These are phyloP conservation scores for Priceomyces carsonii DNA, from an alignment of 805 yeast species.

Conservation along the genomic window DNA sequence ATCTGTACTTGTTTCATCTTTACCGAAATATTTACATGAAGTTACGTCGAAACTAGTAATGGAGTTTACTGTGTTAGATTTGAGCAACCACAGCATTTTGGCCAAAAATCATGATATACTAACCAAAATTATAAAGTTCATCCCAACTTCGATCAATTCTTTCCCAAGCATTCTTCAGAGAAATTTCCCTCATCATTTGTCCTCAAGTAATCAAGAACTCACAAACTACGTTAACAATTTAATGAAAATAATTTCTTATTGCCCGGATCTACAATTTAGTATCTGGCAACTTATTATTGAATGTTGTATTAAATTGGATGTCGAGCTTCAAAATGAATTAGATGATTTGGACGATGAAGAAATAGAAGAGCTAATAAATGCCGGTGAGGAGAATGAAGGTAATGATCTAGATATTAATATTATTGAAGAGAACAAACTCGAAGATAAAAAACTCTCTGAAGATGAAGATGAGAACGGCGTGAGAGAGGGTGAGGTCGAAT, in stretches of 20 bases:
- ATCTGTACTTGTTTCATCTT: constrained; percentile 75
- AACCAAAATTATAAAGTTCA: constrained; percentile 61
- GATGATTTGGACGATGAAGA: constrained; percentile 77
- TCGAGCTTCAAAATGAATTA: constrained; percentile 83
- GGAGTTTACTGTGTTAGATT: constrained; percentile 47
- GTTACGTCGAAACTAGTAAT: constrained; percentile 68
- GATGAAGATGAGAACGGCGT: constrained; percentile 25
- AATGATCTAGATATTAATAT: constrained; percentile 35
- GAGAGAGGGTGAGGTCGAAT: constrained; percentile 44
- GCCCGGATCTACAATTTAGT: constrained; percentile 70
- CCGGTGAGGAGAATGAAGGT: constrained; percentile 49
- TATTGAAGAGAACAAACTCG: constrained; percentile 1
- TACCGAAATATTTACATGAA: constrained; percentile 88
- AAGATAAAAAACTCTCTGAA: constrained; percentile 23
- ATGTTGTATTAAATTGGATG: constrained; percentile 82
- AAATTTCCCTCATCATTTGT: constrained; percentile 76
- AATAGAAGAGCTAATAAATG: constrained; percentile 52
- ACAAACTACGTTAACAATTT: constrained; percentile 68
- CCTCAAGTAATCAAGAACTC: constrained; percentile 53
- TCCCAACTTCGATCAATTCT: constrained; percentile 77
- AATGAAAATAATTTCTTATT: constrained; percentile 60
- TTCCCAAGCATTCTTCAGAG: constrained; percentile 58
- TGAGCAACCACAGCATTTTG: constrained; percentile 12
- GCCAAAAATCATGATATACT: constrained; percentile 61
- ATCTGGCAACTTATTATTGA: constrained; percentile 84